Conservation (phyloP, 2,329 filamentous ascomycete species). For the Elsinoe batatas region DNA sequence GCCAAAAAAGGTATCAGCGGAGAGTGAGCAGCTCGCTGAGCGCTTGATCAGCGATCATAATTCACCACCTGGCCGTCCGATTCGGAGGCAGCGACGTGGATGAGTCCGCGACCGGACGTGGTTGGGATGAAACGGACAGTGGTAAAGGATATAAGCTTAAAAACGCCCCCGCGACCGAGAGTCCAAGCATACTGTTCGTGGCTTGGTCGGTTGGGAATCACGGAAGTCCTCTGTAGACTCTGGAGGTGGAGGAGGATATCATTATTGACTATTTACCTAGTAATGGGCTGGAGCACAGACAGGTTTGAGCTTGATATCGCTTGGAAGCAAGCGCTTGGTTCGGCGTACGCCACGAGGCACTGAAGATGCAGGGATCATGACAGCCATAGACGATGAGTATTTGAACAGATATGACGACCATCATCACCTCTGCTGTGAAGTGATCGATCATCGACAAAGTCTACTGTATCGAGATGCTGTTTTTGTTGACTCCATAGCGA, state of each 20-base stretch:
- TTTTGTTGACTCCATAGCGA: not conserved
- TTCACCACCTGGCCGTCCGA: not conserved
- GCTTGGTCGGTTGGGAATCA: constrained; percentile 7
- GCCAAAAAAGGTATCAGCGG: constrained; percentile 13
- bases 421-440: not conserved
- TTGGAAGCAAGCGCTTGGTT: not conserved
- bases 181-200: not conserved
- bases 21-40: not conserved
- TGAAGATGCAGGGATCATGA: not conserved
- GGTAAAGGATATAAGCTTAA: constrained; percentile 9
- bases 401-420: not conserved
- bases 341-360: not conserved
- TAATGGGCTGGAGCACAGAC: constrained; percentile 5
- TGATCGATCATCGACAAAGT: not conserved
- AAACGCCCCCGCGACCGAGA: not conserved
- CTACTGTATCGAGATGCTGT: not conserved
- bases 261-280: not conserved
- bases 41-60: not conserved
- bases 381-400: not conserved
- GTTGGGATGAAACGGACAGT: constrained; percentile 7
- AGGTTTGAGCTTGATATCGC: constrained; percentile 3
- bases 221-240: not conserved
- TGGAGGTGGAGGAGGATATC: not conserved
- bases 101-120: not conserved
- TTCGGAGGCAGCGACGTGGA: not conserved